phyloP scores from a whole-genome alignment of 345 rosid species.

The Salix brachista region DNA sequence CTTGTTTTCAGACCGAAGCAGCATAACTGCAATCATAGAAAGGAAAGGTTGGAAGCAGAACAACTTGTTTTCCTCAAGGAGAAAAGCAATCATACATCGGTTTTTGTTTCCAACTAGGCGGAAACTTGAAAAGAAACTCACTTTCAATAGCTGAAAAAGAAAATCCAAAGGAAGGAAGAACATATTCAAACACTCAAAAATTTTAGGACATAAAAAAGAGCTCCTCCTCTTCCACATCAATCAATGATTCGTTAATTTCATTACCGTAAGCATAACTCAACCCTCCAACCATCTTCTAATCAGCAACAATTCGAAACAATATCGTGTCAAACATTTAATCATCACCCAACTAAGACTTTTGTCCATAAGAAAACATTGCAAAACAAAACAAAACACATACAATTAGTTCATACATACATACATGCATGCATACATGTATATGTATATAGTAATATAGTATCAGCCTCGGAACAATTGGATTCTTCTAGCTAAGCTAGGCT shows the following conservation, averaged over 20 bases:
- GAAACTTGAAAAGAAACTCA: conserved; percentile 1
- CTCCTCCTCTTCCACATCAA: background rate
- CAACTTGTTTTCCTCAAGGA: background rate
- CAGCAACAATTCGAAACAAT: background rate
- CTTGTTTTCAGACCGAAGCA: background rate
- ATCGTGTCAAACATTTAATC: background rate
- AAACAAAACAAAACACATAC: background rate
- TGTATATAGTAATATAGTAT: background rate
- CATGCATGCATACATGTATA: background rate
- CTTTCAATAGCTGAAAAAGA: background rate
- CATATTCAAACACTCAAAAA: background rate
- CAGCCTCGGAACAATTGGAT: background rate
- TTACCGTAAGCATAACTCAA: background rate
- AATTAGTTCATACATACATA: background rate
- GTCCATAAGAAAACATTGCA: background rate
- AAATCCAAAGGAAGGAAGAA: background rate
- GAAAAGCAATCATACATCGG: background rate
- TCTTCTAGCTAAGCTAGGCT: background rate
- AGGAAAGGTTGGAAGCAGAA: background rate
- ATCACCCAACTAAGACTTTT: background rate
- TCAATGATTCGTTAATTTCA: background rate
- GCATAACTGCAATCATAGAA: background rate
- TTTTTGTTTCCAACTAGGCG: conserved; percentile 1
- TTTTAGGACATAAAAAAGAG: background rate
- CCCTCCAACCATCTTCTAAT: background rate